phyloP scores from a whole-genome alignment of 192 early-diverging fungal species.

The Coemansia sp. region DNA sequence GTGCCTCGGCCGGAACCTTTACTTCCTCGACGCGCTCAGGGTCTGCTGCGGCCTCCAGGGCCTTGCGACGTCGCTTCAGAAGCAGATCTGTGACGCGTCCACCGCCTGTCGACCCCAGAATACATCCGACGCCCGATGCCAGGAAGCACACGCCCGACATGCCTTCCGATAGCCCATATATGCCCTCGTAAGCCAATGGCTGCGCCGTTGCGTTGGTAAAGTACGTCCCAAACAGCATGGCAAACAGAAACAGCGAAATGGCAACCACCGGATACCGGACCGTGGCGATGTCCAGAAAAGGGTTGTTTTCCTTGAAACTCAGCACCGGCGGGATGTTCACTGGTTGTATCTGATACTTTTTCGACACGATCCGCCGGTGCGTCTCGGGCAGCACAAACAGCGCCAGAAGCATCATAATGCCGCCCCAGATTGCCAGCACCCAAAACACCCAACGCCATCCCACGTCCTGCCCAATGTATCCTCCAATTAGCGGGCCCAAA shows the following conservation, averaged over 20 bases:
- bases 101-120: slow-evolving; percentile 37
- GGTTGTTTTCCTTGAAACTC: slow-evolving; percentile 34
- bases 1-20: slow-evolving; percentile 28
- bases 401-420: slow-evolving; percentile 44
- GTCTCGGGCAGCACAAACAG: slow-evolving; percentile 65
- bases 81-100: slow-evolving; percentile 45
- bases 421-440: slow-evolving; percentile 56
- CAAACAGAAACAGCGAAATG: slow-evolving; percentile 35
- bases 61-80: slow-evolving; percentile 5
- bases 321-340: slow-evolving; percentile 31
- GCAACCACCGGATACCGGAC: slow-evolving; percentile 38
- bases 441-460: slow-evolving; percentile 64
- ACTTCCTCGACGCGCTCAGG: not conserved
- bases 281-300: slow-evolving; percentile 27
- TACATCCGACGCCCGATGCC: slow-evolving; percentile 49
- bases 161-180: slow-evolving; percentile 48
- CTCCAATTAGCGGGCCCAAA: slow-evolving; percentile 57
- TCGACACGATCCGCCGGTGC: slow-evolving; percentile 35
- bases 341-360: slow-evolving; percentile 27
- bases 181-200: slow-evolving; percentile 37
- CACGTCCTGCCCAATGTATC: slow-evolving; percentile 48
- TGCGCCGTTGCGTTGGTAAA: slow-evolving; percentile 50
- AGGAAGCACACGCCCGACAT: slow-evolving; percentile 53
- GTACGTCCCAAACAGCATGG: slow-evolving; percentile 54
- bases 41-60: not conserved